Conservation (phyloP, 352 stramenopile genomes). For the Globisporangium nodosum region DNA sequence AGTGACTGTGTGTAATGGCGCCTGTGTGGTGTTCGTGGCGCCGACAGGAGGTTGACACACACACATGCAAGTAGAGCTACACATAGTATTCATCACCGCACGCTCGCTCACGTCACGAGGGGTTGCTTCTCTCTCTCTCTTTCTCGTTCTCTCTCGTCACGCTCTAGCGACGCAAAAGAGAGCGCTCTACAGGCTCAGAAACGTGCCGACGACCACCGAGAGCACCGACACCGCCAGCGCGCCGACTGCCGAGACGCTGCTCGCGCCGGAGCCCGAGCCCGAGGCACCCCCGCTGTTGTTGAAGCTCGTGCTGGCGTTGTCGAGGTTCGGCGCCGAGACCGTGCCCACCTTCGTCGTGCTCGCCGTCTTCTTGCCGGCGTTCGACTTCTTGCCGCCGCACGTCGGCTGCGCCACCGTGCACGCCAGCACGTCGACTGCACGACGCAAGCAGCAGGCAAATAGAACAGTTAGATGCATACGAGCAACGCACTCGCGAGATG, state of each 20-base stretch:
- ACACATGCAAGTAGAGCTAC: background rate
- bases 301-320: constrained; percentile 3
- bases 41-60: too few species aligned
- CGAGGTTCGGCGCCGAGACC: constrained; percentile 11
- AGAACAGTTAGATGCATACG: too few species aligned
- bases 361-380: constrained; percentile 32
- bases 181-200: constrained; percentile 8
- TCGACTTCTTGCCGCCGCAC: constrained; percentile 53
- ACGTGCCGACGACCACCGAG: constrained; percentile 6
- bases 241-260: constrained; percentile 1
- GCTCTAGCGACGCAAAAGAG: background rate
- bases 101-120: too few species aligned
- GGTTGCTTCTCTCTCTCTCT: background rate
- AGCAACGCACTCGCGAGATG: too few species aligned
- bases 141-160: background rate
- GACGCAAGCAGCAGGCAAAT: too few species aligned
- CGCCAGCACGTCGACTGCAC: constrained; percentile 32
- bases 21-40: too few species aligned
- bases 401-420: constrained; percentile 45
- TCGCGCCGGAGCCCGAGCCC: background rate
- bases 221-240: constrained; percentile 7
- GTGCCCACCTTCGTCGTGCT: constrained; percentile 12
- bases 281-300: constrained; percentile 4
- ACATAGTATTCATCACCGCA: background rate
- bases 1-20: background rate